Evolutionary conservation across 2,329 filamentous ascomycete genomes (phyloP), one percentile per base, ranked within the genome.

Genomic region (Monilinia aucupariae): DNA sequence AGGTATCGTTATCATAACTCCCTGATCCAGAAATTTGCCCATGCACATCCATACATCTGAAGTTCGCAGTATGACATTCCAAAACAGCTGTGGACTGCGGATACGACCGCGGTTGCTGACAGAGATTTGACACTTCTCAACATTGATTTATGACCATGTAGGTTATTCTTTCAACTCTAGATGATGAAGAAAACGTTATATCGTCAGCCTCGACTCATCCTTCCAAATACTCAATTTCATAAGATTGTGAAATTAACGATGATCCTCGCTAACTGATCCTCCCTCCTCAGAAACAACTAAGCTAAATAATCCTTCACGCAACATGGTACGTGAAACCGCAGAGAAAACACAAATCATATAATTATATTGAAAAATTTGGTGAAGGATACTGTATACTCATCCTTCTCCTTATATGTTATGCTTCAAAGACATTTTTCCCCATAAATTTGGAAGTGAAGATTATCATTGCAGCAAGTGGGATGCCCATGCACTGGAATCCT

Each of bases 1-100:
- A 27, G 13, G 22, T 92, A 27, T 91, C 96, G 15, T 92, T 96
- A 74, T 97, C 93, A 76, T 97, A 97, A 75, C 91, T 96, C 61
- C 92, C 93, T 22, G 92, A 96, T 20, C 97, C 92, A 50, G 96
- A 90, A 66, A 96, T 85, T 75, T 22, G 97, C 91, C 47, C 43
- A 25, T 59, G 34, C 9, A 51, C 17, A 49, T 63, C 53, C 10
- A 65, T 13, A 32, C 49, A 50, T 10, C 50, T 53, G 15, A 64
- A 25, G 22, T 37, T 62, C 10, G 34, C 34, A 3, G 51, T 49
- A 56, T 65, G 59, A 17, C 63, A 59, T 48, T 59, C 52, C 10
- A 64, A 41, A 17, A 61, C 22, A 51, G 48, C 59, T 41, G 34
- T 61, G 63, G 13, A 61, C 65, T 13, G 41, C 47, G 41, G 51